Evolutionary conservation across 148 eudicot genomes (phyloP).

Genomic region (Fagopyrum tataricum): DNA sequence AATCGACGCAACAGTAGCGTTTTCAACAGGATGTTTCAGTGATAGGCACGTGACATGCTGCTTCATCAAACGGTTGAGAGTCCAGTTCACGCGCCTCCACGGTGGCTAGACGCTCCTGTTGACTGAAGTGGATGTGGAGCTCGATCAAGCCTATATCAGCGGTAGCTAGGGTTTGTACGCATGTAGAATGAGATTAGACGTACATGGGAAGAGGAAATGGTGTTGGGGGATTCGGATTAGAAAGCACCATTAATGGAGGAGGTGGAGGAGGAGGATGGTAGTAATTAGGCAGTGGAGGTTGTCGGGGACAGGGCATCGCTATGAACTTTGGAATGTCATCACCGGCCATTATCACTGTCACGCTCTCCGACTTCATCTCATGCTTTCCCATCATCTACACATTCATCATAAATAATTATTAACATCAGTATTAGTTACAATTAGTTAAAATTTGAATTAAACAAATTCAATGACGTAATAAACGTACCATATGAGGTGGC

Average conservation of each 20-base stretch:
- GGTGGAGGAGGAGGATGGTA: background rate
- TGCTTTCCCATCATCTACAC: background rate
- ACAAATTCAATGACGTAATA: background rate
- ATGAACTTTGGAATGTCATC: constrained; percentile 13
- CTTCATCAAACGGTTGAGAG: too few relatives aligned
- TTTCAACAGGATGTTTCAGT: too few relatives aligned
- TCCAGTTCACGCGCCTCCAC: too few relatives aligned
- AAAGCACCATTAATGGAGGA: background rate
- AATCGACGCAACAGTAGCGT: too few relatives aligned
- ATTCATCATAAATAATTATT: background rate
- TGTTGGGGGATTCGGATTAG: background rate
- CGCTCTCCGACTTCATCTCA: background rate
- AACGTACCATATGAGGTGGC: background rate
- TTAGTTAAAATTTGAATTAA: background rate
- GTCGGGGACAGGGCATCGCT: constrained; percentile 15
- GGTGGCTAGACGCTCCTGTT: too few relatives aligned
- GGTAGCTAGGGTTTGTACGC: too few relatives aligned
- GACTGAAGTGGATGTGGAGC: too few relatives aligned
- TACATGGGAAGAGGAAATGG: background rate
- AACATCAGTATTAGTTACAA: too few relatives aligned
- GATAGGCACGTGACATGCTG: too few relatives aligned
- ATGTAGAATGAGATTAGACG: background rate
- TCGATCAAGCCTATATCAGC: too few relatives aligned
- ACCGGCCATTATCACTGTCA: constrained; percentile 16
- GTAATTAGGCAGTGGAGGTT: background rate